Conservation (phyloP, 2,329 filamentous ascomycete genomes). For the Diaporthe nobilis region DNA sequence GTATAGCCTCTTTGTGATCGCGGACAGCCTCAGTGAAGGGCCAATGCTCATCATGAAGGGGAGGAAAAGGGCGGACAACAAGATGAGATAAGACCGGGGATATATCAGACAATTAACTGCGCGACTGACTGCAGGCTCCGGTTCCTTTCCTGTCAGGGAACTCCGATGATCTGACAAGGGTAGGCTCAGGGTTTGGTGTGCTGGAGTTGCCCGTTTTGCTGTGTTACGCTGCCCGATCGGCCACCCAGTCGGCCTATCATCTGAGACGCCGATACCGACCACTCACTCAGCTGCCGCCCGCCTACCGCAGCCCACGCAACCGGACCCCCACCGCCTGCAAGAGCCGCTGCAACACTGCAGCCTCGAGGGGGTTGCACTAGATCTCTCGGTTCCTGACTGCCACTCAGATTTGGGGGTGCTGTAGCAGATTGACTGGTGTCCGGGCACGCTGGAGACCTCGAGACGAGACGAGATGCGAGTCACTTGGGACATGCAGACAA, state of each 20-base stretch:
- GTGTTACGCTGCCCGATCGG: conserved; percentile 26
- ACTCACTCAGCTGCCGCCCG: conserved; percentile 13
- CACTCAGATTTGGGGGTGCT: neutral
- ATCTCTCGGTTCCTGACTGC: conserved; percentile 13
- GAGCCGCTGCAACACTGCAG: conserved; percentile 25
- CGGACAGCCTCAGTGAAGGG: conserved; percentile 36
- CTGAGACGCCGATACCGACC: conserved; percentile 30
- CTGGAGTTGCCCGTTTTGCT: conserved; percentile 25
- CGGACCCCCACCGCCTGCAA: conserved; percentile 11
- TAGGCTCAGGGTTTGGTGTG: conserved; percentile 28
- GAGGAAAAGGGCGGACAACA: neutral
- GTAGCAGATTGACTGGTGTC: neutral
- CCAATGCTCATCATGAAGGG: conserved; percentile 39
- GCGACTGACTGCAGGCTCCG: conserved; percentile 14
- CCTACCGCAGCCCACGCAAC: conserved; percentile 7
- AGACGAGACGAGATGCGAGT: neutral
- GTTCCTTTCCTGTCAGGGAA: conserved; percentile 15
- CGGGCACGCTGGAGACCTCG: neutral
- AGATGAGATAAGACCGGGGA: conserved; percentile 12
- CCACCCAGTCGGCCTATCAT: conserved; percentile 30
- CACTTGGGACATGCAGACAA: neutral
- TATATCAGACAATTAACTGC: conserved; percentile 28
- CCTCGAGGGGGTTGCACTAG: conserved; percentile 1
- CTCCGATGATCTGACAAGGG: conserved; percentile 34
- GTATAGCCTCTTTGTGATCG: conserved; percentile 27